phyloP scores from a whole-genome alignment of 331 rosid species.

The Acacia concinna region DNA sequence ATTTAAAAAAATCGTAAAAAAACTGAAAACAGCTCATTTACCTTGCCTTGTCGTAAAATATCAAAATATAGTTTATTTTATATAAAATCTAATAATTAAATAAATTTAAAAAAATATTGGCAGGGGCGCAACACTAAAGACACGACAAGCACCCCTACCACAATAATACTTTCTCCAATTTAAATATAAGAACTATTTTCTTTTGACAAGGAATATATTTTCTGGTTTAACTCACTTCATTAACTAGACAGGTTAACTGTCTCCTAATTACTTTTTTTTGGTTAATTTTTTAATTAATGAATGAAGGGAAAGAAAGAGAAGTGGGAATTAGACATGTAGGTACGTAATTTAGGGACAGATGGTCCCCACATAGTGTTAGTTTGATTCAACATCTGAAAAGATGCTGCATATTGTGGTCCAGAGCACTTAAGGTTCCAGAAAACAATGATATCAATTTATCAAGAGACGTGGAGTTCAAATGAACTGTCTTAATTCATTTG shows the following conservation, averaged over 20 bases:
- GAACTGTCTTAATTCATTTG: not conserved
- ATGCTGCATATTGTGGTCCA: constrained; percentile 62
- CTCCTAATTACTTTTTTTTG: not conserved
- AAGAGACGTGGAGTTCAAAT: constrained; percentile 31
- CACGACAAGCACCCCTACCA: too few relatives aligned
- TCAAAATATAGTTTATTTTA: too few relatives aligned
- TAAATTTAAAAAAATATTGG: too few relatives aligned
- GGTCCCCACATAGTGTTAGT: constrained; percentile 39
- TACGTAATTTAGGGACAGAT: constrained; percentile 25
- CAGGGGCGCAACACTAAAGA: too few relatives aligned
- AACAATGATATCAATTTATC: constrained; percentile 56
- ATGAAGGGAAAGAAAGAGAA: not conserved
- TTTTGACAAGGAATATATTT: too few relatives aligned
- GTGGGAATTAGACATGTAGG: not conserved
- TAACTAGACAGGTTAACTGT: not conserved
- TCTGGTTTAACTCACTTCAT: not conserved
- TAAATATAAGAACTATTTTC: too few relatives aligned
- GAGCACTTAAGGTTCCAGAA: constrained; percentile 46
- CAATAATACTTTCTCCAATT: not conserved
- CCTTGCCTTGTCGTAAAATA: too few relatives aligned
- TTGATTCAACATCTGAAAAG: constrained; percentile 58
- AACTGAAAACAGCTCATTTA: too few relatives aligned
- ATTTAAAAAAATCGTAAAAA: too few relatives aligned
- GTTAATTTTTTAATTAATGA: not conserved
- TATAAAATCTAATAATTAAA: too few relatives aligned